Evolutionary conservation across 2,329 filamentous ascomycete genomes (phyloP).

Genomic region (Plectosphaerella sp.): DNA sequence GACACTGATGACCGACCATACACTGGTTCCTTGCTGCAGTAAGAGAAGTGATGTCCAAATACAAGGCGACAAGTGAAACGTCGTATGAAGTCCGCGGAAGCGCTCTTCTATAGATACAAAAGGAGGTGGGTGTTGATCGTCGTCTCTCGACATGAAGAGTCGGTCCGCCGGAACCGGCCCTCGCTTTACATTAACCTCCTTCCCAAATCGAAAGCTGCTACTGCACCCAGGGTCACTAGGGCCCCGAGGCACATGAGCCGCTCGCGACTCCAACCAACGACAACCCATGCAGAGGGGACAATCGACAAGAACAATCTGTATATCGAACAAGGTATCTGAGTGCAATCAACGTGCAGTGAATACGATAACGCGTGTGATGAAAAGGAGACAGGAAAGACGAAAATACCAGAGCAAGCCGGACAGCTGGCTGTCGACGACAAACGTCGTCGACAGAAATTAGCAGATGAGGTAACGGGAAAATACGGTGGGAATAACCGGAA

Average conservation of each 20-base stretch:
- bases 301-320: slow-evolving; percentile 30
- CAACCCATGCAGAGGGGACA: not conserved
- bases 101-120: slow-evolving; percentile 1
- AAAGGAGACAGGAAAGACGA: slow-evolving; percentile 23
- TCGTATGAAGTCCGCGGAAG: not conserved
- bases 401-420: slow-evolving; percentile 35
- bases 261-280: too few relatives aligned
- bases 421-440: slow-evolving; percentile 18
- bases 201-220: too few relatives aligned
- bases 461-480: slow-evolving; percentile 18
- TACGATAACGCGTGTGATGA: not conserved
- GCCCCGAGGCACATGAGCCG: too few relatives aligned
- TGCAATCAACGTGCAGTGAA: slow-evolving; percentile 15
- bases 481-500: slow-evolving; percentile 13
- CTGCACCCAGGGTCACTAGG: too few relatives aligned
- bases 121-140: too few relatives aligned
- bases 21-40: not conserved
- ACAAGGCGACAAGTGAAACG: not conserved
- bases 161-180: too few relatives aligned
- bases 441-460: slow-evolving; percentile 14
- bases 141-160: too few relatives aligned
- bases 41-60: not conserved
- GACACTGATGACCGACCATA: too few relatives aligned
- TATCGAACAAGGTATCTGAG: slow-evolving; percentile 60
- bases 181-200: too few relatives aligned